Evolutionary conservation across 2,329 filamentous ascomycete genomes (phyloP).

Genomic region (Colletotrichum tanaceti): DNA sequence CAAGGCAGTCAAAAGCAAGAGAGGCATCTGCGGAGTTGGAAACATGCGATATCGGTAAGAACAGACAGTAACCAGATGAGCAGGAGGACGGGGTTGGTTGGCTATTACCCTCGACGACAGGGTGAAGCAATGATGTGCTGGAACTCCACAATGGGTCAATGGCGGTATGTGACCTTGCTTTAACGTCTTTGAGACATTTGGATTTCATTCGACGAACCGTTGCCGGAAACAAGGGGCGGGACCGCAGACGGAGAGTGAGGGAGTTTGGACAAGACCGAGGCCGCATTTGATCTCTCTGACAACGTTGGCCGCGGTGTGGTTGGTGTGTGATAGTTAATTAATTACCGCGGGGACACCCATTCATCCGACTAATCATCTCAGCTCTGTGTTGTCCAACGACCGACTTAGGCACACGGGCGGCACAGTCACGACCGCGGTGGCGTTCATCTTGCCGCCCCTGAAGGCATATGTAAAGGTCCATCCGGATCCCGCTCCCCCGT

Average conservation of each 20-base stretch:
- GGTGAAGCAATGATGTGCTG: conserved; percentile 11
- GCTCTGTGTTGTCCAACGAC: neutral
- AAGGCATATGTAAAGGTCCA: conserved; percentile 68
- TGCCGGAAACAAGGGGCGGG: neutral
- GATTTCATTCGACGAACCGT: neutral
- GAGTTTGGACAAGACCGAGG: neutral
- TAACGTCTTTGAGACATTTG: neutral
- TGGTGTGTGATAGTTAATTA: neutral
- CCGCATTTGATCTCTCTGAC: neutral
- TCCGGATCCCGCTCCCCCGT: conserved; percentile 63
- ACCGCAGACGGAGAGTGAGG: neutral
- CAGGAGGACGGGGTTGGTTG: neutral
- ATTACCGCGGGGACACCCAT: too few relatives aligned
- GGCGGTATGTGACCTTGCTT: conserved; percentile 11
- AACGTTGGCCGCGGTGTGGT: too few relatives aligned
- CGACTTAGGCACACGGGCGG: conserved; percentile 32
- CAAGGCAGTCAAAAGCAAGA: neutral
- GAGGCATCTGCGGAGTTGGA: too few relatives aligned
- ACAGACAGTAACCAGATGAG: too few relatives aligned
- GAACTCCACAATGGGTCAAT: neutral
- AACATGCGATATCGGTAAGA: conserved; percentile 7
- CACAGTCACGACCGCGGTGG: conserved; percentile 58
- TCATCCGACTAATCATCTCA: conserved; percentile 4
- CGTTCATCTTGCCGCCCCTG: conserved; percentile 59
- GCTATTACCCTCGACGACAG: neutral